Evolutionary conservation across 345 rosid species (phyloP), one percentile per base, ranked within the genome.

Genomic region (Garcia nutans): DNA sequence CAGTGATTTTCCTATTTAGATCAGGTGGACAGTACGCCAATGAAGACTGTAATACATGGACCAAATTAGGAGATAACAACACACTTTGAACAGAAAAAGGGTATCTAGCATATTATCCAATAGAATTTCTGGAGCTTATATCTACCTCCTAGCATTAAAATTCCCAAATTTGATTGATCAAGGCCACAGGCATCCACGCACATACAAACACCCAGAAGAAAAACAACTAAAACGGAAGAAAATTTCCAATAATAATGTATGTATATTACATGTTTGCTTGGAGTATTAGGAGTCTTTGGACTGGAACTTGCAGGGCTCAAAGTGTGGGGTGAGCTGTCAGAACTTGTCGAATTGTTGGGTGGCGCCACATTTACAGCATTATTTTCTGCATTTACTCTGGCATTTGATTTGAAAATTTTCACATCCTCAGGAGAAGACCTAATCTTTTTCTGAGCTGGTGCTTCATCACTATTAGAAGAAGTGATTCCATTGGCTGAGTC

Each of bases 1-100:
- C 90, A 20, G 94, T 89, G 71, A 93, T 88, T 70, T 88, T 90
- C 80, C 82, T 86, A 88, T 96, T 93, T 74, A 93, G 81, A 82
- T 96, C 93, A 10, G 97, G 98, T n/a, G 97, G 98, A 56, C 82
- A 87, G 83, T 89, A 89, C 10, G 67, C 80, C 45, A 75, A 70
- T 55, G 92, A 87, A 65, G 89, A 81, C 86, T 88, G 75, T 50
- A 82, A 71, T 55, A 19, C 16, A 44, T 57, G 72, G 60, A 72
- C 77, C 42, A 26, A 47, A 62, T 78, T 15, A 65, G 50, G 58
- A 72, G 62, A 42, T 66, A 75, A 60, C 16, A 68, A 23, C 41
- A 58, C 33, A 33, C 67, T 65, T 23, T 72, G 66, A 45, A 59
- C 66, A 56, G 23, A 20, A 72, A 12, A 20, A 70, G 68, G 65